These are phyloP conservation scores for Globisporangium sylvaticum DNA, from an alignment of 352 stramenopile species.

Conservation along the genomic window DNA sequence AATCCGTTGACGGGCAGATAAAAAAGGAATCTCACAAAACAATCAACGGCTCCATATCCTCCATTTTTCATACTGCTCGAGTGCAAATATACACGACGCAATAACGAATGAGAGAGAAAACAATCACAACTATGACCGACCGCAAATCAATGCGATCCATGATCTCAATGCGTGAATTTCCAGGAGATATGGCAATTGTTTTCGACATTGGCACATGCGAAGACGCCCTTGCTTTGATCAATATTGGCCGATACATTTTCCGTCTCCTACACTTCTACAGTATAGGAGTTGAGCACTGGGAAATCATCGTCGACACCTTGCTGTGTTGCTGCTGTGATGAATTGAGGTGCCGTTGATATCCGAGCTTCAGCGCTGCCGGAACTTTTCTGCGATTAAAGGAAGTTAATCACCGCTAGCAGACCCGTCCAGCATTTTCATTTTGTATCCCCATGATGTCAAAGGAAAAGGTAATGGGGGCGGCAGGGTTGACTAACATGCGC, in stretches of 20 bases:
- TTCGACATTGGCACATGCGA: neutral
- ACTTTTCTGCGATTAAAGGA: neutral
- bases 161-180: neutral
- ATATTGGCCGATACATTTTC: neutral
- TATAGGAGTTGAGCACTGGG: neutral
- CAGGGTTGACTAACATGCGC: neutral
- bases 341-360: neutral
- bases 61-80: too few species aligned
- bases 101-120: too few species aligned
- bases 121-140: too few species aligned
- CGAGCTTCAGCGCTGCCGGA: neutral
- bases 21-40: too few species aligned
- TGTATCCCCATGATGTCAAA: neutral
- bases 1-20: too few species aligned
- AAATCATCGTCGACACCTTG: neutral
- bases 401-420: neutral
- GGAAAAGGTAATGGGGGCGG: neutral
- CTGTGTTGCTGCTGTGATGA: neutral
- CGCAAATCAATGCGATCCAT: neutral
- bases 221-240: neutral
- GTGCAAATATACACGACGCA: too few species aligned
- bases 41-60: too few species aligned
- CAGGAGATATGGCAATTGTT: neutral
- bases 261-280: neutral
- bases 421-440: neutral